Base-by-base conservation (phyloP, 1,284 basidiomycete genomes). In the Agroathelia rolfsii region DNA sequence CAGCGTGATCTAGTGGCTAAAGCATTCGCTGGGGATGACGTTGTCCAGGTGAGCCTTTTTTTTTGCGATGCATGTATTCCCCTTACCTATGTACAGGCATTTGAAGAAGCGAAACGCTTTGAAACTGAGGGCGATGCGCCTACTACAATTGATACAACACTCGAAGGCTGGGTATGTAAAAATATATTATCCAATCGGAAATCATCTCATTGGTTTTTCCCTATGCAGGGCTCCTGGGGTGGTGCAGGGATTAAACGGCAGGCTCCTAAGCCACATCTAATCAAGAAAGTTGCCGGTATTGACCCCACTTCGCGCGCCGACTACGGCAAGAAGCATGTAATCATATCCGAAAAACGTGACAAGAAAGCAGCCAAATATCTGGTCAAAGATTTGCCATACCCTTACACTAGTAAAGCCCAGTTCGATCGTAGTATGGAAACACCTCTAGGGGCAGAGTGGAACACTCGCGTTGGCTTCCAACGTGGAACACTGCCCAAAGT, bases 11-110 rank as follows among this genome's bases (percentile, higher is more conserved):
- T 98, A 4, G 92, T 98, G 6, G 84, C 90, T 1, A 75, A 81
- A 39, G 95, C 94, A 0, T 98, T 98, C 61, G 94, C 94, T 0
- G 89, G 88, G 1, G 94, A 98, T 55, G 86, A 96, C 49, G 94
- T 97, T 8, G 78, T 94, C 0, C 73, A 83, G 53, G 86, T 87
- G 47, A 15, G 70, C 23, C 25, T 30, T 22, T 28, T 30, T 17
- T n/a, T 18, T 41, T 16, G 22, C 19, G 18, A 15, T n/a, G 13
- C 22, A 36, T 15, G 15, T 28, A 18, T 22, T 21, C 15, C 38
- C 22, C 17, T 7, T 24, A 5, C 32, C 18, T 20, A 29, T 29
- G 37, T 38, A 2, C 44, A 90, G 84, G 80, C 86, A 34, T 98
- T 98, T 51, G 78, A 73, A 32, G 79, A 80, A 39, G 76, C 81